Conservation (phyloP, 106 monocot species). For the Iris macrosiphon region DNA sequence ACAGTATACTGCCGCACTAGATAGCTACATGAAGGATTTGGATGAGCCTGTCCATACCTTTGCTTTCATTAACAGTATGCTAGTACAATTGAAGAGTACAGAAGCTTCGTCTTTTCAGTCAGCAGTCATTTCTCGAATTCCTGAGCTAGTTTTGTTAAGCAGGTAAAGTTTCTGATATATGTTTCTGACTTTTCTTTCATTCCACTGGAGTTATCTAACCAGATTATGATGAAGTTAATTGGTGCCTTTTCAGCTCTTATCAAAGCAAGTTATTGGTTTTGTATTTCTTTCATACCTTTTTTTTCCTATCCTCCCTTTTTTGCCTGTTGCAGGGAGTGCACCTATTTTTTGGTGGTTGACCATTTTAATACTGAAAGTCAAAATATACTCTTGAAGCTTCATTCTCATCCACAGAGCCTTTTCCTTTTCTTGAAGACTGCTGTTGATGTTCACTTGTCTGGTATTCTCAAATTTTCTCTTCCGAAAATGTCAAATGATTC, state of each 20-base stretch:
- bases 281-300: not conserved
- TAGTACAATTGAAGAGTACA: constrained; percentile 31
- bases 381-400: constrained; percentile 62
- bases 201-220: too few species aligned
- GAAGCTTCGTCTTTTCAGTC: constrained; percentile 49
- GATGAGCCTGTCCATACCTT: constrained; percentile 78
- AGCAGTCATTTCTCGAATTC: constrained; percentile 52
- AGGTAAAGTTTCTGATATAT: constrained; percentile 40
- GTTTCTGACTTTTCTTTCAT: not conserved
- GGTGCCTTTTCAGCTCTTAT: too few species aligned
- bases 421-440: constrained; percentile 90
- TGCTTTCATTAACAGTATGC: constrained; percentile 68
- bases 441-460: constrained; percentile 69
- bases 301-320: not conserved
- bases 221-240: too few species aligned
- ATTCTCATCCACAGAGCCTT: constrained; percentile 71
- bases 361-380: constrained; percentile 57
- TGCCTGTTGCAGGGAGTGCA: constrained; percentile 53
- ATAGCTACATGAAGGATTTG: constrained; percentile 87
- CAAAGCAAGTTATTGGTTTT: too few species aligned
- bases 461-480: constrained; percentile 53
- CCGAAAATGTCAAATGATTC: constrained; percentile 12
- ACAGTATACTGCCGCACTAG: constrained; percentile 59
- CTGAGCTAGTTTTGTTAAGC: constrained; percentile 72
- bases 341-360: constrained; percentile 85